These are phyloP conservation scores for Heliamphora pulchella DNA, from an alignment of 179 eudicot species.

Conservation along the genomic window DNA sequence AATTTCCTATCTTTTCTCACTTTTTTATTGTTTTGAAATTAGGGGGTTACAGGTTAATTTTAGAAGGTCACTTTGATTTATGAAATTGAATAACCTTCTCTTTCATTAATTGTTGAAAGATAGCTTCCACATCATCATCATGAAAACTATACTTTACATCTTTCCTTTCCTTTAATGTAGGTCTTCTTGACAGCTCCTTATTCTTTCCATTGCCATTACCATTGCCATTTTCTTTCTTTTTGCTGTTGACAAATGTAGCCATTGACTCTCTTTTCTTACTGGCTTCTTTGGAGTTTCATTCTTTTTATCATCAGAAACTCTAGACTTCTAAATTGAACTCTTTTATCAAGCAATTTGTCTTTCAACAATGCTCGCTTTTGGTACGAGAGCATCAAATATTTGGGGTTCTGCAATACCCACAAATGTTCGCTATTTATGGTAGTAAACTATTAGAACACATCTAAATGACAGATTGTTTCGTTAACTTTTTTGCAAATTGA, in stretches of 20 bases:
- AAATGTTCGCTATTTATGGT: not conserved
- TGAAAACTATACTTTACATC: too few relatives aligned
- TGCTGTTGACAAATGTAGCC: not conserved
- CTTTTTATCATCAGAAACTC: not conserved
- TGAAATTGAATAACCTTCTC: not conserved
- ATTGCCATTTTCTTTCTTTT: not conserved
- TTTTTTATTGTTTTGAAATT: too few relatives aligned
- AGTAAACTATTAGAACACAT: not conserved
- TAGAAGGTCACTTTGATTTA: not conserved
- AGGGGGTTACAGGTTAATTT: not conserved
- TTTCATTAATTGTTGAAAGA: not conserved
- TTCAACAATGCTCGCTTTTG: not conserved
- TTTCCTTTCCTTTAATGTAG: not conserved
- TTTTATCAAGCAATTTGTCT: not conserved
- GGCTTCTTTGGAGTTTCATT: not conserved
- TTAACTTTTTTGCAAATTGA: not conserved
- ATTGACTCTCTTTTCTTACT: not conserved
- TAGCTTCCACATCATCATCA: too few relatives aligned
- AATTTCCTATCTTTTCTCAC: too few relatives aligned
- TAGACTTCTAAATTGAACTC: not conserved
- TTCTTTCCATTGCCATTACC: not conserved
- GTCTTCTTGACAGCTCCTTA: not conserved
- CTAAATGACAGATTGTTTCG: not conserved
- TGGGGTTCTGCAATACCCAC: not conserved
- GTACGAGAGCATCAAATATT: not conserved